Evolutionary conservation across 1,139 yeast species (phyloP).

Genomic region (Geotrichum restrictum): DNA sequence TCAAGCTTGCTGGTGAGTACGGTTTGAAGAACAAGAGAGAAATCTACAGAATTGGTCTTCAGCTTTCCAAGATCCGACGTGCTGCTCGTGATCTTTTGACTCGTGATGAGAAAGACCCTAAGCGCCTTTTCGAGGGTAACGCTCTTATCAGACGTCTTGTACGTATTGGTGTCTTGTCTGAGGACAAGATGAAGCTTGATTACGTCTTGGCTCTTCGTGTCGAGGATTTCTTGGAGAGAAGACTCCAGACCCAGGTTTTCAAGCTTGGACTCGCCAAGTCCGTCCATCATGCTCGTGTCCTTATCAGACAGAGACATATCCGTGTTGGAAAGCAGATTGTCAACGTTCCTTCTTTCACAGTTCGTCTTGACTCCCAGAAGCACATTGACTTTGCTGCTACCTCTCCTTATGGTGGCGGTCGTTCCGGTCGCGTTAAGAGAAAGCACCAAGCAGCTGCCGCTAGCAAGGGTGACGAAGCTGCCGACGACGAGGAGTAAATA

Average conservation of each 20-base stretch:
- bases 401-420: slow-evolving; percentile 99
- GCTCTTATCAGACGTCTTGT: slow-evolving; percentile 96
- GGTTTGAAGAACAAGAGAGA: slow-evolving; percentile 99
- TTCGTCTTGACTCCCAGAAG: slow-evolving; percentile 99
- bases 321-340: slow-evolving; percentile 99
- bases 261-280: slow-evolving; percentile 99
- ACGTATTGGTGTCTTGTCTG: slow-evolving; percentile 96
- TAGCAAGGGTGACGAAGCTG: slow-evolving; percentile 49
- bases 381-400: slow-evolving; percentile 99
- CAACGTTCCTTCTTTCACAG: slow-evolving; percentile 98
- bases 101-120: slow-evolving; percentile 99
- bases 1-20: slow-evolving; percentile 98
- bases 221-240: slow-evolving; percentile 99
- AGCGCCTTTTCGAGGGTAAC: slow-evolving; percentile 99
- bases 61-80: slow-evolving; percentile 98
- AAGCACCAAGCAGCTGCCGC: slow-evolving; percentile 71
- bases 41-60: slow-evolving; percentile 97
- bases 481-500: slow-evolving; percentile 50
- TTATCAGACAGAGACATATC: slow-evolving; percentile 98
- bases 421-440: slow-evolving; percentile 99
- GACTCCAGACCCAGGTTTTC: slow-evolving; percentile 99
- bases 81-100: slow-evolving; percentile 99
- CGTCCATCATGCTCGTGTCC: slow-evolving; percentile 99
- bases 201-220: slow-evolving; percentile 95
- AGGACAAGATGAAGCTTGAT: slow-evolving; percentile 99